Conservation (phyloP, 441 rosid species). For the Codiaeum variegatum region DNA sequence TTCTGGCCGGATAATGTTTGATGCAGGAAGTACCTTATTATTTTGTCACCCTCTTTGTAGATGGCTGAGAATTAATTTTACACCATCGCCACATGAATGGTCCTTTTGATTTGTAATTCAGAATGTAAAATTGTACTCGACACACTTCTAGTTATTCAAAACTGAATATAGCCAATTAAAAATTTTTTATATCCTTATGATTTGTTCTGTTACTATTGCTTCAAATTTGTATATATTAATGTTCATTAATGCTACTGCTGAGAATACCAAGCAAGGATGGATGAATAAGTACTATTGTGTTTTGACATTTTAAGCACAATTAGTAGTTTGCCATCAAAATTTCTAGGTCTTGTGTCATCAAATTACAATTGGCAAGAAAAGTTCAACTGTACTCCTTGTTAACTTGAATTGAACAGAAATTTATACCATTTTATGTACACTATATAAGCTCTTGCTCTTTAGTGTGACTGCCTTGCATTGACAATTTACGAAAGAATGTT, state of each 20-base stretch:
- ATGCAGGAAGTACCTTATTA: neutral
- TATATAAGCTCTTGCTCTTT: neutral
- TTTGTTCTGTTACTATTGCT: neutral
- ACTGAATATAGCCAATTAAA: no score
- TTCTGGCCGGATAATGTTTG: conserved; percentile 97
- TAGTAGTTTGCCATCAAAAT: no score
- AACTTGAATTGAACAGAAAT: neutral
- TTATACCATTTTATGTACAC: neutral
- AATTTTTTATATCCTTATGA: no score
- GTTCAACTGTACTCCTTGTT: neutral
- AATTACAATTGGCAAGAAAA: neutral
- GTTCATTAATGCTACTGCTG: neutral
- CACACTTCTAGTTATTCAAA: neutral
- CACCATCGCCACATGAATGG: neutral
- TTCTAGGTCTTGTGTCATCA: neutral
- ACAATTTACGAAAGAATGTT: conserved; percentile 7
- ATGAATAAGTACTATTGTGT: no score
- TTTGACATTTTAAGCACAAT: no score
- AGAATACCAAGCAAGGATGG: no score
- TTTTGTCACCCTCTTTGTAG: neutral
- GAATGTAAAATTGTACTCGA: neutral
- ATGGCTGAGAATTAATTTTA: neutral
- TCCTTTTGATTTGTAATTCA: neutral
- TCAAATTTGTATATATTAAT: no score
- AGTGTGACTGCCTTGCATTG: neutral